A percentile compares a stretch with the other conserved stretches of the same genome.
Conservation (phyloP, 2,329 filamentous ascomycete species). For the Penicillium aurantiogriseum region DNA sequence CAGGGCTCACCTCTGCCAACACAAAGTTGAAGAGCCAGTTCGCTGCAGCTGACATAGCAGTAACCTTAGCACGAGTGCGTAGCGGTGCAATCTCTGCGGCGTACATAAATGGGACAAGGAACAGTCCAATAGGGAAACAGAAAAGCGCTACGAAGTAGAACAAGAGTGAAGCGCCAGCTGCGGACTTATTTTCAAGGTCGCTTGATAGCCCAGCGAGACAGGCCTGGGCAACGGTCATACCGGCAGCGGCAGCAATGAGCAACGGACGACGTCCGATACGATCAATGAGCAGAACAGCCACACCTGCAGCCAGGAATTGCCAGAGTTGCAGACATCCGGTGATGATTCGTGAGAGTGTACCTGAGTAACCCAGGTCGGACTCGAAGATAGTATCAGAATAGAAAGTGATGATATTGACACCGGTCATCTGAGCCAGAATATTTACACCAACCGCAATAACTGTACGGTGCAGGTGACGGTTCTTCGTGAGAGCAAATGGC, state of each 20-base stretch:
- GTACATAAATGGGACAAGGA: slow-evolving; percentile 61
- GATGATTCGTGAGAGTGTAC: slow-evolving; percentile 22
- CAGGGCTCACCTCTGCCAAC: slow-evolving; percentile 37
- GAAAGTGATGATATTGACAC: slow-evolving; percentile 34
- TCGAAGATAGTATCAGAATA: slow-evolving; percentile 33
- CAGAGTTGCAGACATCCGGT: slow-evolving; percentile 29
- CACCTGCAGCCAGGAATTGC: slow-evolving; percentile 22
- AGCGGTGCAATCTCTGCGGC: slow-evolving; percentile 56
- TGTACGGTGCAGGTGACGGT: slow-evolving; percentile 28
- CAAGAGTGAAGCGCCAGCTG: slow-evolving; percentile 53
- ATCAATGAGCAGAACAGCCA: slow-evolving; percentile 25
- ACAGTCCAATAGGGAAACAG: slow-evolving; percentile 60
- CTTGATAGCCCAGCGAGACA: slow-evolving; percentile 17
- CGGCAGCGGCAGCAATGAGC: slow-evolving; percentile 28
- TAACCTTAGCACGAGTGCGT: slow-evolving; percentile 48
- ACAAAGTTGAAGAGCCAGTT: slow-evolving; percentile 43
- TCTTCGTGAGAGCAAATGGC: slow-evolving; percentile 22
- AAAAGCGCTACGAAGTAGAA: slow-evolving; percentile 62
- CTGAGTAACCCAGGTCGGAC: slow-evolving; percentile 21
- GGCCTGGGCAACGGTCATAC: slow-evolving; percentile 18
- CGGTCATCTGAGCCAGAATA: slow-evolving; percentile 31
- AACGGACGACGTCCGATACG: slow-evolving; percentile 42
- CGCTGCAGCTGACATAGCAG: slow-evolving; percentile 52
- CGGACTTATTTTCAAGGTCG: slow-evolving; percentile 40
- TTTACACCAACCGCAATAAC: slow-evolving; percentile 26